Conservation (phyloP, 2,329 filamentous ascomycete genomes). For the Alternaria consortialis region DNA sequence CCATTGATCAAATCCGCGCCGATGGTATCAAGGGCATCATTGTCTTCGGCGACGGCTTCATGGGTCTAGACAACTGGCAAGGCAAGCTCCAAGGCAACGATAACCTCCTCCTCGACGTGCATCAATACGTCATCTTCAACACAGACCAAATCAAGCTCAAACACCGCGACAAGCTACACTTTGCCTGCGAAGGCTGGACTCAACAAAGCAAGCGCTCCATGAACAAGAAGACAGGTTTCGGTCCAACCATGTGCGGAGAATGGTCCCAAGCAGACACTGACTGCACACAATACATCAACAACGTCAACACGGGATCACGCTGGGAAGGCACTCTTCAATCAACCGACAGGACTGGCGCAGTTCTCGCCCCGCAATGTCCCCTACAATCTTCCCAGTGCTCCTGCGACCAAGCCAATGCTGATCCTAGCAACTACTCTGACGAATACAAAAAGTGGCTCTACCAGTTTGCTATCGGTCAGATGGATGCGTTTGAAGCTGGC, state of each 20-base stretch:
- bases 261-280: slow-evolving; percentile 98
- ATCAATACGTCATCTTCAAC: slow-evolving; percentile 99
- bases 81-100: slow-evolving; percentile 76
- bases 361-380: slow-evolving; percentile 79
- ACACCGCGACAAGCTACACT: slow-evolving; percentile 83
- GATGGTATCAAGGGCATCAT: slow-evolving; percentile 79
- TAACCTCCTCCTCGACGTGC: slow-evolving; percentile 88
- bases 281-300: slow-evolving; percentile 86
- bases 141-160: slow-evolving; percentile 81
- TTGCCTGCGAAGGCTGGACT: slow-evolving; percentile 89
- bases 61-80: slow-evolving; percentile 91
- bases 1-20: slow-evolving; percentile 74
- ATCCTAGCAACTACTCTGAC: slow-evolving; percentile 71
- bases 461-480: slow-evolving; percentile 95
- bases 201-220: slow-evolving; percentile 77
- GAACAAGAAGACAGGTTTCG: slow-evolving; percentile 80
- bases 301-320: slow-evolving; percentile 85
- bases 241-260: slow-evolving; percentile 93
- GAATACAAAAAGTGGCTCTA: slow-evolving; percentile 85
- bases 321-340: slow-evolving; percentile 89
- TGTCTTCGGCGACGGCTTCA: slow-evolving; percentile 94
- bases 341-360: slow-evolving; percentile 67
- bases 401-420: slow-evolving; percentile 79
- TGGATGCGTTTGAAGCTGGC: slow-evolving; percentile 89
- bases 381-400: slow-evolving; percentile 68